Base-by-base conservation (phyloP, 2,329 filamentous ascomycete genomes). In the Trichophyton mentagrophytes region DNA sequence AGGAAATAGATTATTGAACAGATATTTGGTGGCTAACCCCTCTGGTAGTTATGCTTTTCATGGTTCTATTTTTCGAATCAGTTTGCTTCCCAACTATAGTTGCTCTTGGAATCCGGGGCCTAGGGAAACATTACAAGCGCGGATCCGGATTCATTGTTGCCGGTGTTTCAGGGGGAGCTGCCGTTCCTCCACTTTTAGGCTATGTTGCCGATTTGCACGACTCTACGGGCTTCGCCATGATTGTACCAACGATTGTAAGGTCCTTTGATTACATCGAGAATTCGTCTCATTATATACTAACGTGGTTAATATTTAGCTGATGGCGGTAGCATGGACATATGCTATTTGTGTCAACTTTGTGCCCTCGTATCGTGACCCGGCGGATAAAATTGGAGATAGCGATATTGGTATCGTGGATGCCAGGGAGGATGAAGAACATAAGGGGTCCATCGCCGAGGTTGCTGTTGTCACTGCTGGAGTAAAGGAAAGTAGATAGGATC, bases 81-180 rank as follows among this genome's bases (percentile, higher is more conserved):
- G 89, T 90, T 58, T 83, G 89, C 66, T 95, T 89, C 78, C 90
- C 90, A 0, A 84, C 91, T 1, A 85, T 93, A 62, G 90, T 90
- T 66, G 85, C 88, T 2, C 80, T 93, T 11, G 88, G 87, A 2
- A 85, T 93, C 61, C 82, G 88, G 40, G 86, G 86, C 1, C 78
- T 89, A 4, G 87, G 87, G 3, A 80, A 82, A 47, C 85, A 90
- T 73, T 87, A 85, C 40, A 89, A 89, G 76, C 80, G 86, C 61
- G 87, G 87, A 1, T 84, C 83, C 2, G 64, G 64, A 1, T 87
- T 83, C 70, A 84, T 95, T 65, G 80, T 90, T 1, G 85, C 78
- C 3, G 87, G 85, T 65, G 86, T 91, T 0, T 78, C 81, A 15
- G 88, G 88, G 13, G 88, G 88, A 61, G 88, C 88, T 1, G 80